Percentiles rank a stretch among this genome's conserved stretches.
Evolutionary conservation across 352 stramenopile species (phyloP).

Genomic region (Peronospora belbahrii): DNA sequence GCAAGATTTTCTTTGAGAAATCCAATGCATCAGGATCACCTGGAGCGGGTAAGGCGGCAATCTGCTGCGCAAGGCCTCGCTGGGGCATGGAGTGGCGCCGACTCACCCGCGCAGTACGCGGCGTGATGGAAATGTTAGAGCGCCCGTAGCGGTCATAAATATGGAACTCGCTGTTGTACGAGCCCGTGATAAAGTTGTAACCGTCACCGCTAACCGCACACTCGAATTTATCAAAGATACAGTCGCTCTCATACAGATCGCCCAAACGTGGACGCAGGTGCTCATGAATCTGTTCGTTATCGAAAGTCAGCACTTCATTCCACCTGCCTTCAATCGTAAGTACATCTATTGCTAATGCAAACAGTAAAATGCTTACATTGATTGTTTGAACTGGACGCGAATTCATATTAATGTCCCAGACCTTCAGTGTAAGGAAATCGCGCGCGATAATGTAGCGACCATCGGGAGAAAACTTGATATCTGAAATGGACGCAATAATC

Average conservation of each 20-base stretch:
- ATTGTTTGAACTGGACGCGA: conserved; percentile 88
- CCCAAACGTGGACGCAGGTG: conserved; percentile 82
- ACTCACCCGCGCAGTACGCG: conserved; percentile 28
- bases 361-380: conserved; percentile 45
- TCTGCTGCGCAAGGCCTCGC: conserved; percentile 52
- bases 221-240: conserved; percentile 98
- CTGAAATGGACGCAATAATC: conserved; percentile 93
- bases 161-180: conserved; percentile 92
- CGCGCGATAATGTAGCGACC: conserved; percentile 91
- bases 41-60: conserved; percentile 26
- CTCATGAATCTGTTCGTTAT: conserved; percentile 77
- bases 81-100: conserved; percentile 68
- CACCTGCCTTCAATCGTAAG: not conserved
- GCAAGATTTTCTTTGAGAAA: conserved; percentile 82
- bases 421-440: conserved; percentile 93
- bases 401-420: conserved; percentile 96
- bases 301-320: conserved; percentile 1
- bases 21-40: conserved; percentile 52
- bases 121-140: conserved; percentile 63
- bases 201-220: conserved; percentile 86
- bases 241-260: conserved; percentile 94
- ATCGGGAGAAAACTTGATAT: conserved; percentile 91
- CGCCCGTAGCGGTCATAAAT: conserved; percentile 85
- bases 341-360: not conserved
- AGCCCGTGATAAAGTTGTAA: conserved; percentile 90